Conservation (phyloP, 2,329 filamentous ascomycete genomes). For the Chaetomiaceae sp. region DNA sequence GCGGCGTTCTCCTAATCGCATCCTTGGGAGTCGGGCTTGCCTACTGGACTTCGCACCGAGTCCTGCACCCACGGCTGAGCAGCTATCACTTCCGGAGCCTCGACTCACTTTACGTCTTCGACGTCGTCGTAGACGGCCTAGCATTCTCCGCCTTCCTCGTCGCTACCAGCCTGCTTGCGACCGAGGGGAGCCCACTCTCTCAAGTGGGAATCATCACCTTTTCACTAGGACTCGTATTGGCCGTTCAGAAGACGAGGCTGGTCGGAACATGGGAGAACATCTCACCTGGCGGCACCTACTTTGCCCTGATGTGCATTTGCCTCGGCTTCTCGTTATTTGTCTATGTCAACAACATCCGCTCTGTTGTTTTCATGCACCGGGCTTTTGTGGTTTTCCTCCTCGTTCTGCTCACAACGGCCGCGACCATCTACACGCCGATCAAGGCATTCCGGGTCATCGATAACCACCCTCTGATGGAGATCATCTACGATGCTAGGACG, state of each 20-base stretch:
- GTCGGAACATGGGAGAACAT: slow-evolving; percentile 43
- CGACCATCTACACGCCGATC: slow-evolving; percentile 33
- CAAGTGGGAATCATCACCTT: slow-evolving; percentile 40
- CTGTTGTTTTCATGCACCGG: slow-evolving; percentile 38
- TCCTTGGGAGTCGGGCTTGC: slow-evolving; percentile 34
- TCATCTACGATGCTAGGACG: slow-evolving; percentile 44
- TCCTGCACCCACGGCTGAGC: slow-evolving; percentile 21
- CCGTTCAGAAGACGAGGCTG: slow-evolving; percentile 31
- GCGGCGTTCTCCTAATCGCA: slow-evolving; percentile 37
- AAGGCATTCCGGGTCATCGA: slow-evolving; percentile 26
- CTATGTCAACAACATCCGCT: slow-evolving; percentile 38
- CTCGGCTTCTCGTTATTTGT: slow-evolving; percentile 39
- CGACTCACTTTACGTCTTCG: slow-evolving; percentile 42
- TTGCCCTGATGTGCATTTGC: slow-evolving; percentile 35
- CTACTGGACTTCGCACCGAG: slow-evolving; percentile 31
- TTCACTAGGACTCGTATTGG: slow-evolving; percentile 34
- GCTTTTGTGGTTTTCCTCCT: slow-evolving; percentile 36
- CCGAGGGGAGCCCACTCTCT: slow-evolving; percentile 40
- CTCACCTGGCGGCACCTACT: slow-evolving; percentile 31
- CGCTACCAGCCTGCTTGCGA: slow-evolving; percentile 41
- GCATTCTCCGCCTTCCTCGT: slow-evolving; percentile 39
- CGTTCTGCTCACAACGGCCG: slow-evolving; percentile 31
- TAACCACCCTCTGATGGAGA: slow-evolving; percentile 42
- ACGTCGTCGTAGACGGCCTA: slow-evolving; percentile 43
- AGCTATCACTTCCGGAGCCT: slow-evolving; percentile 28